Base-by-base conservation (phyloP, 805 yeast species). In the Spencermartinsiella europaea region DNA sequence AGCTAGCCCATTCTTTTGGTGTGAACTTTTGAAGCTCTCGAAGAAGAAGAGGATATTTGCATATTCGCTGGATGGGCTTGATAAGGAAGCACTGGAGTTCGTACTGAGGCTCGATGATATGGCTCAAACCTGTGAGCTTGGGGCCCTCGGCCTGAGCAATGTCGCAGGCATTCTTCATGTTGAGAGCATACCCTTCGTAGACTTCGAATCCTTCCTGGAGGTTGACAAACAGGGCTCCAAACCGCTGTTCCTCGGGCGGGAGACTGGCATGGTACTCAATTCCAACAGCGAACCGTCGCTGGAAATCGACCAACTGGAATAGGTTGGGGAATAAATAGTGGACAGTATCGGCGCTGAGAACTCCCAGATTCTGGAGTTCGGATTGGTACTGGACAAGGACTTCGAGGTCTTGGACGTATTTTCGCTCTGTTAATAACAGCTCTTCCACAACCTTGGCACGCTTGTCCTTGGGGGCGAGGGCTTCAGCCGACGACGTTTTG, bases 1-100 rank as follows among this genome's bases (percentile, higher is more conserved):
- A 80, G 49, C 70, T 70, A 5, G 78, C 75, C 70, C 75, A 71
- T 15, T 66, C 61, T 12, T 63, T 61, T 33, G 80, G 83, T 8
- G 88, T 77, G 42, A 72, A 63, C 61, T 87, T 88, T 42, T 86
- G 63, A 44, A 93, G 71, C 60, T 87, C 93, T 57, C 58, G 56
- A 36, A 93, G 67, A 41, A 93, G 71, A 43, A 93, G 68, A 1
- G 98, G 99, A 65, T 93, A 93, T 63, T 90, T 87, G 73, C 96
- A 87, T n/a, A 93, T 74, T 53, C 99, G 77, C 70, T 93, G 99
- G 34, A 93, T 87, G 0, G 99, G 99, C 64, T 91, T 93, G 56
- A 93, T 79, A 36, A 93, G 73, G 65, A 86, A 86, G 42, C 91
- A 81, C 62, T 86, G 98, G 45, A 93, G 72, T 64, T 91, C 99